These are phyloP conservation scores for Colletotrichum melonis DNA, from an alignment of 2,329 filamentous ascomycete species.

Conservation along the genomic window DNA sequence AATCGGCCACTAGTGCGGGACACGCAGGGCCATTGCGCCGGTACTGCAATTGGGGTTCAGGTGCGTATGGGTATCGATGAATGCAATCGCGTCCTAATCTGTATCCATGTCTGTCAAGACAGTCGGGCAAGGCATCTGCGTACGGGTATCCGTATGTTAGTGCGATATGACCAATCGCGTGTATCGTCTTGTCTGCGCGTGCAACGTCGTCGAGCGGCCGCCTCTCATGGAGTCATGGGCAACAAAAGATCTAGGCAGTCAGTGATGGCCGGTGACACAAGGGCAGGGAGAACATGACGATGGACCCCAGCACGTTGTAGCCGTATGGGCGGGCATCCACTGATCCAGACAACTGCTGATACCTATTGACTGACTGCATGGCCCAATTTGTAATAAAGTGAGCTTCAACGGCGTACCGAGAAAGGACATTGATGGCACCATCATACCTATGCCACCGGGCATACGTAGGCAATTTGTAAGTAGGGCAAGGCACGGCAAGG, in stretches of 20 bases:
- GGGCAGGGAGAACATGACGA: neutral
- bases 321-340: neutral
- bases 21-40: neutral
- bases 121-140: too few species aligned
- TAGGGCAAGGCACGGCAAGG: neutral
- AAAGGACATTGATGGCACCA: neutral
- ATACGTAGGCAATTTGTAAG: neutral
- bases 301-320: neutral
- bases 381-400: neutral
- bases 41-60: neutral
- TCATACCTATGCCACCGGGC: neutral
- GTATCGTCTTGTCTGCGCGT: neutral
- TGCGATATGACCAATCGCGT: neutral
- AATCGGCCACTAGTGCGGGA: slow-evolving; percentile 23
- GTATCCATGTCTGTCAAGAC: neutral
- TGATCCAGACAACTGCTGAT: neutral
- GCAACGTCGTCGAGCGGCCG: neutral
- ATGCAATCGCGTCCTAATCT: neutral
- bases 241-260: neutral
- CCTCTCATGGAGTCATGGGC: neutral
- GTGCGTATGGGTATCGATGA: neutral
- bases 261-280: neutral
- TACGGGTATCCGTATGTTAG: neutral
- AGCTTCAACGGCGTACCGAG: neutral
- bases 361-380: neutral